Evolutionary conservation across 2,329 filamentous ascomycete genomes (phyloP).

Genomic region (Colletotrichum tanaceti): DNA sequence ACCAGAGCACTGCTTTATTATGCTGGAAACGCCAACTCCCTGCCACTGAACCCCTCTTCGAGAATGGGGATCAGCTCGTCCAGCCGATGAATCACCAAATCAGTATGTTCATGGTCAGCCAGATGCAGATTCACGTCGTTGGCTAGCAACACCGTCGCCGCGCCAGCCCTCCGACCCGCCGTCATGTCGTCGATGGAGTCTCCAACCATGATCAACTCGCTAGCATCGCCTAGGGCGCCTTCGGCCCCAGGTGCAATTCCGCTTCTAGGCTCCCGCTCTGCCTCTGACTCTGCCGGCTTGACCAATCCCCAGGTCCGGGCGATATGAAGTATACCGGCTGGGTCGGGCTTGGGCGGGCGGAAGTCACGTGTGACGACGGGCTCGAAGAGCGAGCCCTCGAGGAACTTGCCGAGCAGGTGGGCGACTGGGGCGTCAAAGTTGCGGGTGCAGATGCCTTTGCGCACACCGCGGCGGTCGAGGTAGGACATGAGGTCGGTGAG

Average conservation of each 20-base stretch:
- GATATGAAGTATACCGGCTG: conserved; percentile 89
- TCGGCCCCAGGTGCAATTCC: conserved; percentile 15
- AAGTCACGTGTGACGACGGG: conserved; percentile 90
- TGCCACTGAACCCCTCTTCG: conserved; percentile 74
- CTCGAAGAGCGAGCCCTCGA: conserved; percentile 74
- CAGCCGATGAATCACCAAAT: conserved; percentile 76
- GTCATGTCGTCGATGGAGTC: conserved; percentile 94
- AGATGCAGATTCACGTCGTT: conserved; percentile 84
- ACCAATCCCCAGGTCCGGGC: conserved; percentile 77
- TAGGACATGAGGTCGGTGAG: conserved; percentile 83
- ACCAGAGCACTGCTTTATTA: background rate
- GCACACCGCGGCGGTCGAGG: conserved; percentile 73
- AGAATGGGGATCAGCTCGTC: conserved; percentile 82
- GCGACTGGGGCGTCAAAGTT: conserved; percentile 88
- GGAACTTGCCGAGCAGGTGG: conserved; percentile 80
- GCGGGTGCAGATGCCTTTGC: conserved; percentile 90
- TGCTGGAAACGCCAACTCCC: background rate
- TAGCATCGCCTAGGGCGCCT: conserved; percentile 53
- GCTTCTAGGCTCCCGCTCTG: background rate
- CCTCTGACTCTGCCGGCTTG: conserved; percentile 7
- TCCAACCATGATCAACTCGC: conserved; percentile 72
- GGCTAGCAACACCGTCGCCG: conserved; percentile 87
- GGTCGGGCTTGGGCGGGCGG: conserved; percentile 85
- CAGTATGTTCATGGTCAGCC: conserved; percentile 78
- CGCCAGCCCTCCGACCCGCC: conserved; percentile 83